Evolutionary conservation across 257 asterid genomes (phyloP).

Genomic region (Scutellaria barbata): DNA sequence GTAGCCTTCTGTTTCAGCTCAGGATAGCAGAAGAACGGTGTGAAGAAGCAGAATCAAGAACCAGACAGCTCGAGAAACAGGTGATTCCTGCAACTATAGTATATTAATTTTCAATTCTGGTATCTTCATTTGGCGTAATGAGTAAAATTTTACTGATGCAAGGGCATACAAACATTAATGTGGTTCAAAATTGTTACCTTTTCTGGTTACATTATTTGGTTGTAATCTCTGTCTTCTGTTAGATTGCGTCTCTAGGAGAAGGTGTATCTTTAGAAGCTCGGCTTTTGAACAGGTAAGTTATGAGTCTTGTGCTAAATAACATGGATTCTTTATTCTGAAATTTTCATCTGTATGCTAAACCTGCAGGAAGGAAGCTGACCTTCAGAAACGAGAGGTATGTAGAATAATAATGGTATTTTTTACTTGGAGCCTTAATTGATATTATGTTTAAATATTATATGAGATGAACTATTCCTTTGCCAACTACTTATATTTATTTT

Average conservation of each 20-base stretch:
- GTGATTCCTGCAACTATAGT: constrained; percentile 40
- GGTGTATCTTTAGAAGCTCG: constrained; percentile 97
- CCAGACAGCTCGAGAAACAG: constrained; percentile 92
- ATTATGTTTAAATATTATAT: too few relatives aligned
- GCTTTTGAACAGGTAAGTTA: constrained; percentile 80
- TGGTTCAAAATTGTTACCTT: not conserved
- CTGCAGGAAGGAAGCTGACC: constrained; percentile 92
- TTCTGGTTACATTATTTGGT: constrained; percentile 14
- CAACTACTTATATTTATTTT: too few relatives aligned
- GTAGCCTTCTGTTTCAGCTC: constrained; percentile 62
- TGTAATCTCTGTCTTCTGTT: constrained; percentile 23
- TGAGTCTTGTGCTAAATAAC: constrained; percentile 23
- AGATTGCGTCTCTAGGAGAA: constrained; percentile 93
- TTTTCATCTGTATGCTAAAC: constrained; percentile 24
- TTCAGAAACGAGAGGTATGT: constrained; percentile 93
- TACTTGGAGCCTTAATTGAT: not conserved
- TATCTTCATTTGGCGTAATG: not conserved
- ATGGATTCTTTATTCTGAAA: constrained; percentile 24
- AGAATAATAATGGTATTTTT: constrained; percentile 19
- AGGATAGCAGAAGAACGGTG: constrained; percentile 82
- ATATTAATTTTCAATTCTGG: not conserved
- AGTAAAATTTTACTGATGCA: too few relatives aligned
- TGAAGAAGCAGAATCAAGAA: constrained; percentile 94
- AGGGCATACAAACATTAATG: too few relatives aligned
- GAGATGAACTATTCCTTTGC: too few relatives aligned